A percentile compares a stretch with the other conserved stretches of the same genome.
phyloP scores from a whole-genome alignment of 495 filamentous ascomycete species.

The Geopyxis carbonaria region DNA sequence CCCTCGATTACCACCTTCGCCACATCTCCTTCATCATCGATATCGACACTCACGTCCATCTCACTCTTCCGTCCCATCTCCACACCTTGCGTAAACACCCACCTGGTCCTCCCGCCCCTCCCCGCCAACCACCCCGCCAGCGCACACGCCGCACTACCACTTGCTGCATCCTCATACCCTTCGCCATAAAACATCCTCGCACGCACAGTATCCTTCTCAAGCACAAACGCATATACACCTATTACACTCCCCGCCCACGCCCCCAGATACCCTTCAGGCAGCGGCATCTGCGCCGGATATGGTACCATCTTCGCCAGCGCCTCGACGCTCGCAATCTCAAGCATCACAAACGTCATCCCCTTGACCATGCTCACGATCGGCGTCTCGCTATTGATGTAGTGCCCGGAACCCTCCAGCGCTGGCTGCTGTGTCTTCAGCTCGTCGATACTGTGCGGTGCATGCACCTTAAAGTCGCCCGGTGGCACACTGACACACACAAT shows the following conservation, averaged over 20 bases:
- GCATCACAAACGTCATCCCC: constrained; percentile 49
- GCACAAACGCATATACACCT: constrained; percentile 33
- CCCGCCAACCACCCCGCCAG: constrained; percentile 30
- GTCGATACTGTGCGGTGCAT: too few species aligned
- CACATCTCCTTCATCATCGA: constrained; percentile 26
- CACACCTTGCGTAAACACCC: constrained; percentile 52
- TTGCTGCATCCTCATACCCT: not conserved
- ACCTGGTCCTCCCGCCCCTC: constrained; percentile 37
- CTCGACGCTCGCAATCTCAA: constrained; percentile 33
- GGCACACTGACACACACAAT: too few species aligned
- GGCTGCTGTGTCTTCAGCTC: too few species aligned
- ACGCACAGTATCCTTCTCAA: constrained; percentile 45
- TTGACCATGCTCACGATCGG: constrained; percentile 43
- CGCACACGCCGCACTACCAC: not conserved
- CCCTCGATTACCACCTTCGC: constrained; percentile 38
- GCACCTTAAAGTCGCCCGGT: too few species aligned
- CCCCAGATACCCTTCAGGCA: constrained; percentile 33
- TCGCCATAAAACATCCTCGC: not conserved
- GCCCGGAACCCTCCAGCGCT: too few species aligned
- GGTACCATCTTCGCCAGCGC: constrained; percentile 27
- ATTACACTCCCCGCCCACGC: too few species aligned
- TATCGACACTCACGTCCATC: constrained; percentile 33
- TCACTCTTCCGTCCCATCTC: constrained; percentile 60
- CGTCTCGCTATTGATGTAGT: too few species aligned
- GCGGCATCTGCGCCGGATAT: constrained; percentile 23